A percentile compares a stretch with the other conserved stretches of the same genome.
These are phyloP conservation scores for Pseudocercospora fuligena DNA, from an alignment of 2,329 filamentous ascomycete species.

Conservation along the genomic window DNA sequence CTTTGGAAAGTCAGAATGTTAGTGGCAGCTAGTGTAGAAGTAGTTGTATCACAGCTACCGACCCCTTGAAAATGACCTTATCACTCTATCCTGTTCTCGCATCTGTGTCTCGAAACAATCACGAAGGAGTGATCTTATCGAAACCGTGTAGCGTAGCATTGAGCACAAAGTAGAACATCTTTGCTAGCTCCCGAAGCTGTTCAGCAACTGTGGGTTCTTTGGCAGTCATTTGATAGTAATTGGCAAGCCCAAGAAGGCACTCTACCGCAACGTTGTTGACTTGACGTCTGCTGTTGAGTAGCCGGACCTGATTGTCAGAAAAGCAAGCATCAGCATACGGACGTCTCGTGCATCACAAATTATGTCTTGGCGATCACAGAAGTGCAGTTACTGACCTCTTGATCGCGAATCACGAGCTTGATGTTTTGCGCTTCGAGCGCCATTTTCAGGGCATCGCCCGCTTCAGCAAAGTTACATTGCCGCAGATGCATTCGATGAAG, in stretches of 20 bases:
- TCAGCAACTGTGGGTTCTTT: slow-evolving; percentile 13
- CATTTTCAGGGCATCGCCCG: neutral
- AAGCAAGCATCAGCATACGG: neutral
- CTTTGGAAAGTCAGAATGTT: too few relatives aligned
- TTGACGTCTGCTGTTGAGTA: neutral
- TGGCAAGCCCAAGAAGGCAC: neutral
- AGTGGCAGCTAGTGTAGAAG: too few relatives aligned
- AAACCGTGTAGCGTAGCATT: slow-evolving; percentile 24
- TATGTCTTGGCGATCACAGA: neutral
- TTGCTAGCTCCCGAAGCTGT: slow-evolving; percentile 23
- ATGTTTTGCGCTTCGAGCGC: neutral
- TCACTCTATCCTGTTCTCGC: neutral
- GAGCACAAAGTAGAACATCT: slow-evolving; percentile 22
- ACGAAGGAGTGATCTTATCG: neutral
- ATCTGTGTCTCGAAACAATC: neutral
- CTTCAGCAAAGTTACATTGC: neutral
- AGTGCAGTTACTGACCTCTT: neutral
- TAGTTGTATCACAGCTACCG: neutral
- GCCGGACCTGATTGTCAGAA: neutral
- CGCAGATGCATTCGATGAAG: neutral
- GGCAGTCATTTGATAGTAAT: neutral
- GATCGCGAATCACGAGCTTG: neutral
- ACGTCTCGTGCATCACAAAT: neutral
- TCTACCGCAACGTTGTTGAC: neutral
- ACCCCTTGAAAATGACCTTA: neutral